phyloP scores from a whole-genome alignment of 2,329 filamentous ascomycete species.

The Coleophoma crateriformis region DNA sequence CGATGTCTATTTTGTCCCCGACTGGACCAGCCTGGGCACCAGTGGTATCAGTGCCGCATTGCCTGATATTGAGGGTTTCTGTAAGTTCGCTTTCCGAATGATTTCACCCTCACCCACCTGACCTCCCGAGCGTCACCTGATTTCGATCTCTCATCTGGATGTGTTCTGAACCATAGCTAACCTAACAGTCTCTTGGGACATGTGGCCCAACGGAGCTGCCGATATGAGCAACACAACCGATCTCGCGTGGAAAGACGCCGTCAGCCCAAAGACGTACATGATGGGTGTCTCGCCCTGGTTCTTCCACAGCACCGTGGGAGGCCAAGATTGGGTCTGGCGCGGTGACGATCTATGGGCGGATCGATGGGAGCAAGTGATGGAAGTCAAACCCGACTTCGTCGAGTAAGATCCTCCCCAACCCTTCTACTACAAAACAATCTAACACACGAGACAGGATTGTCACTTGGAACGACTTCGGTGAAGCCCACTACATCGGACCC shows the following conservation, averaged over 20 bases:
- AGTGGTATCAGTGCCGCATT: conserved; percentile 20
- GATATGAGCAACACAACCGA: conserved; percentile 32
- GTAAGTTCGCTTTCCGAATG: neutral
- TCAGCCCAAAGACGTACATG: conserved; percentile 38
- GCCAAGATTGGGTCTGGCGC: conserved; percentile 59
- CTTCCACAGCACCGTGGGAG: conserved; percentile 49
- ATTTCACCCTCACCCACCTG: too few relatives aligned
- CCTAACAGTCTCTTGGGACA: conserved; percentile 33
- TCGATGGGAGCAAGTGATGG: conserved; percentile 47
- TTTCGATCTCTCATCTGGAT: neutral
- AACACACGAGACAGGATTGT: conserved; percentile 25
- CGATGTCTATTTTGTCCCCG: conserved; percentile 37
- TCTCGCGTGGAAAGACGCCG: conserved; percentile 30
- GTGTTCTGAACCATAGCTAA: neutral
- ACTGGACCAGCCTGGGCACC: conserved; percentile 36
- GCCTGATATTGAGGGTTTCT: conserved; percentile 29
- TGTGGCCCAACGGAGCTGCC: conserved; percentile 32
- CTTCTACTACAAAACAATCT: conserved; percentile 10
- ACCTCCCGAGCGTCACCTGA: neutral
- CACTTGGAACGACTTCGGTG: conserved; percentile 48
- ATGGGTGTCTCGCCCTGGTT: conserved; percentile 56
- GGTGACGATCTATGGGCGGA: conserved; percentile 57
- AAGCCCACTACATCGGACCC: conserved; percentile 46
- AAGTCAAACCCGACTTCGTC: conserved; percentile 39
- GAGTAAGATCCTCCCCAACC: conserved; percentile 25